Conservation (phyloP, 2,329 filamentous ascomycete species). For the Stachybotrys elegans region DNA sequence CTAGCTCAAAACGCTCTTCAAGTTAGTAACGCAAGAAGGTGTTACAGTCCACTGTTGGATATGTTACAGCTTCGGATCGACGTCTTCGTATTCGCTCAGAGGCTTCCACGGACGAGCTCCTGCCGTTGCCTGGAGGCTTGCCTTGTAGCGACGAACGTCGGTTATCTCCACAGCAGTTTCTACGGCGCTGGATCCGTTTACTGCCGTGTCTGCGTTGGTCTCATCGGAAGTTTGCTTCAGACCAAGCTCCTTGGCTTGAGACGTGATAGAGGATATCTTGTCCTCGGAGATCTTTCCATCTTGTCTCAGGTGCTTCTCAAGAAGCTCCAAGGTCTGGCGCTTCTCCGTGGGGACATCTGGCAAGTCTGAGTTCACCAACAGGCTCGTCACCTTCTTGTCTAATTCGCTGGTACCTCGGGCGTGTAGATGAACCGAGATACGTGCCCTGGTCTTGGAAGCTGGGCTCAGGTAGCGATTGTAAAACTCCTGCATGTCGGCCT, state of each 20-base stretch:
- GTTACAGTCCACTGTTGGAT: neutral
- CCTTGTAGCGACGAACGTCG: constrained; percentile 78
- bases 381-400: constrained; percentile 37
- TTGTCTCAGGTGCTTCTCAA: constrained; percentile 45
- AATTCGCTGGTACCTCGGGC: constrained; percentile 58
- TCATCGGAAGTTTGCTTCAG: constrained; percentile 23
- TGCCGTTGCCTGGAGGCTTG: constrained; percentile 63
- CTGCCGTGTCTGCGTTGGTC: constrained; percentile 20
- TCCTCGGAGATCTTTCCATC: constrained; percentile 43
- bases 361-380: constrained; percentile 30
- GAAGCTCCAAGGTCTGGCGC: constrained; percentile 41
- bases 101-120: constrained; percentile 71
- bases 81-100: constrained; percentile 79
- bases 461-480: constrained; percentile 73
- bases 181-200: constrained; percentile 41
- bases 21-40: no score
- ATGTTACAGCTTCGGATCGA: constrained; percentile 74
- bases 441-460: constrained; percentile 67
- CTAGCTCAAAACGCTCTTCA: no score
- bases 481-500: constrained; percentile 74
- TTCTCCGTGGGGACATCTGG: constrained; percentile 34
- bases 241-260: constrained; percentile 38
- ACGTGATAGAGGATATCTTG: constrained; percentile 43
- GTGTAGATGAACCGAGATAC: constrained; percentile 76
- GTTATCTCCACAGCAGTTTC: constrained; percentile 55